Base-by-base conservation (phyloP, 1,284 basidiomycete species). In the Ustanciosporium gigantosporum region DNA sequence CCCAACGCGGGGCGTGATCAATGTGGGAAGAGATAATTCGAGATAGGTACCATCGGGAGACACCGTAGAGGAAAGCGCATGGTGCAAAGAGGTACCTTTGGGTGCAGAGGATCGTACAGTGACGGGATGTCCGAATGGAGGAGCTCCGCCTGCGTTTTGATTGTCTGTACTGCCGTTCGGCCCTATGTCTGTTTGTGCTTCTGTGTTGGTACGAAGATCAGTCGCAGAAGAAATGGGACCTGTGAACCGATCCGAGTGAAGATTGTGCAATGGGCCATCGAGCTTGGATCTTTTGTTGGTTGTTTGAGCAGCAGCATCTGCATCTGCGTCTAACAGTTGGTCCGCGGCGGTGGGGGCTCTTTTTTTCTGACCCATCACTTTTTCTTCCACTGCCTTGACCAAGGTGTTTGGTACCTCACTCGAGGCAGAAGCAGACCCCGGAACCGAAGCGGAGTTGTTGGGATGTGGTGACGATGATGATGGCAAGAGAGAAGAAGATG, bases 1-100 rank as follows among this genome's bases (percentile, higher is more conserved):
- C n/a, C 46, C 40, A 8, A 8, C 32, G 5, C 58, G 49, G 9
- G 71, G 71, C 3, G 70, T 72, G 44, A 74, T 51, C 25, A 74
- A 51, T 14, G 71, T 70, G 21, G 69, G 71, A 9, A 74, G 61
- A 23, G 60, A 50, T 5, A 73, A 48, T 29, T 70, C 65, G 25
- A 70, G 59, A 24, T 56, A 44, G 5, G 29, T 52, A 15, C 68
- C 68, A 36, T 73, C 69, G 2, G 46, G 20, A 0, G 59, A 59
- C n/a, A 68, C 34, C 6, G 24, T 23, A 7, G 56, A 51, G 1
- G 59, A 50, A 44, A 57, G 31, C 5, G 68, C 66, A 31, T 67
- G 61, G 31, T 62, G 66, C 3, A 58, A 70, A 14, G 65, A 70
- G 2, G 67, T 74, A 5, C 65, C 56, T 9, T 62, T 66, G 31